A percentile compares a stretch with the other conserved stretches of the same genome.
Conservation (phyloP, 768 basidiomycete species). For the Rhizopogon roseolus region DNA sequence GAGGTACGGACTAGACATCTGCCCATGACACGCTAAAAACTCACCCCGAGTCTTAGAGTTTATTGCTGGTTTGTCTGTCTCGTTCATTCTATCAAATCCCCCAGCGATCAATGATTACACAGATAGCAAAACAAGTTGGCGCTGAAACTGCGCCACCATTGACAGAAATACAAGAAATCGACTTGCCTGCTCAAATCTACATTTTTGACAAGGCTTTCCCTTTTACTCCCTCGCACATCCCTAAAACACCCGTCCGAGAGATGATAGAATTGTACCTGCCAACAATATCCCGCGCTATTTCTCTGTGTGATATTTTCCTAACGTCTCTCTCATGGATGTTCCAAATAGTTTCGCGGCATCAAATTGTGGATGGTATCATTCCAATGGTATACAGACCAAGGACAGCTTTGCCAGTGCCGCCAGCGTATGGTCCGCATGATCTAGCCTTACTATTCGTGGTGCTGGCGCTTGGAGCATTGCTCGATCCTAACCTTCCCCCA, state of each 20-base stretch:
- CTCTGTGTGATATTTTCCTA: constrained; percentile 42
- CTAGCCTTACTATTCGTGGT: constrained; percentile 43
- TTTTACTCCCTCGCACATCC: constrained; percentile 35
- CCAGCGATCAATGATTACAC: background rate
- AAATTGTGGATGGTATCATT: constrained; percentile 40
- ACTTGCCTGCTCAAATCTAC: constrained; percentile 41
- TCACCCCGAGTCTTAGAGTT: constrained; percentile 27
- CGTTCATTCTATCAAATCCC: background rate
- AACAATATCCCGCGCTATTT: constrained; percentile 34
- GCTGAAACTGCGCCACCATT: constrained; percentile 2
- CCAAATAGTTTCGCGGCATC: constrained; percentile 41
- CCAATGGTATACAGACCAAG: constrained; percentile 34
- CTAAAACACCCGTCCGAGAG: constrained; percentile 27
- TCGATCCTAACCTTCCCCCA: constrained; percentile 41
- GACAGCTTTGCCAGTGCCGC: background rate
- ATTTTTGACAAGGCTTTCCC: constrained; percentile 41
- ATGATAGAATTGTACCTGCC: constrained; percentile 45
- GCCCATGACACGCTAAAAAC: background rate
- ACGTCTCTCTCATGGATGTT: constrained; percentile 50
- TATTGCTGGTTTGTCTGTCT: constrained; percentile 35
- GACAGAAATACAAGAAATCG: constrained; percentile 30
- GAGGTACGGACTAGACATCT: constrained; percentile 33
- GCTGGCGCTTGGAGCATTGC: constrained; percentile 43
- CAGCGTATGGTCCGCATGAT: constrained; percentile 42
- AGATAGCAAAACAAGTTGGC: constrained; percentile 9